Evolutionary conservation across 371 early-diverging fungal species (phyloP), one percentile per base, ranked within the genome.

Genomic region (Synchytrium microbalum): DNA sequence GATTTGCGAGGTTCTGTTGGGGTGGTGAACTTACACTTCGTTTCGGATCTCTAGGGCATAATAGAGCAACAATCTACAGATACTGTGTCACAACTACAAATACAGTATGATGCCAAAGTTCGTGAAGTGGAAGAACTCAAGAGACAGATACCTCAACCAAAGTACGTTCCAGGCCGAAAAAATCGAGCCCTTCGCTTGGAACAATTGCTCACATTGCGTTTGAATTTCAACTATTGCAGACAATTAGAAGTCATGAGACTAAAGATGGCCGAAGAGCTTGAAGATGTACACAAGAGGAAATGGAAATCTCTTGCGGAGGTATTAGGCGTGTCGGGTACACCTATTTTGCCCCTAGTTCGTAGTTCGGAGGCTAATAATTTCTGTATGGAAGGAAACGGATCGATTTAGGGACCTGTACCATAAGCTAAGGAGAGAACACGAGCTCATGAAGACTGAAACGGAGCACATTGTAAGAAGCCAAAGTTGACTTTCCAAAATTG

Each of bases 331-430:
- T 51, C 30, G 27, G 27, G 2, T 65, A 16, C 5, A 8, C 1
- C 24, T 28, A 26, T 2, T 62, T 16, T 59, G 3, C 30, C 54
- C 54, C 31, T 2, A 3, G 5, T 2, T 16, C 1, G 3, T 14
- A 51, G 14, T 14, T 51, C 51, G 23, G 14, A 14, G 51, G 51
- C 23, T 51, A n/a, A n/a, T n/a, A n/a, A 51, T 51, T 51, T 14
- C 25, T 27, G 31, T 10, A 23, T 0, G 26, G 14, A 25, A 66
- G 64, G 75, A 75, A 26, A 54, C 54, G 16, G 71, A 63, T 26
- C 70, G 70, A 62, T 75, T 64, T 51, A 63, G 75, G 5, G 60
- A 57, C 10, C 31, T 69, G 60, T 72, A 71, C 59, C 72, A 73
- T 60, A 63, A 69, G 52, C 46, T 69, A 2, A 23, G 64, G 8